phyloP scores from a whole-genome alignment of 305 asterid species.

The Fraxinus floribunda region DNA sequence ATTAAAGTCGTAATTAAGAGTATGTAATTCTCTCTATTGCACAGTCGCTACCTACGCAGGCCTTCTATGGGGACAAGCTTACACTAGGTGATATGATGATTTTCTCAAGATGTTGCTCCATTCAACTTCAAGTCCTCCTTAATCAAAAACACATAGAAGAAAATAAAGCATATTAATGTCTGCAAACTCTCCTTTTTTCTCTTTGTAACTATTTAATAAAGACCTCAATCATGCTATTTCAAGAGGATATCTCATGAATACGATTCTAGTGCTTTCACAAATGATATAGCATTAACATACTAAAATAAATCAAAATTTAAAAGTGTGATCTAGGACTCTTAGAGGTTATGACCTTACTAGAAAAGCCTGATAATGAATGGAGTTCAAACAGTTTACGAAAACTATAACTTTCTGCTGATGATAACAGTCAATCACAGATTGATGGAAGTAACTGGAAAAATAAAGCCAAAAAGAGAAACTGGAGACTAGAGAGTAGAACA shows the following conservation, averaged over 20 bases:
- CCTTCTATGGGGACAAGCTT: not conserved
- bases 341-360: not conserved
- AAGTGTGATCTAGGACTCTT: not conserved
- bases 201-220: not conserved
- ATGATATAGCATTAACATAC: not conserved
- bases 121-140: not conserved
- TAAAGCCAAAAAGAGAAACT: not conserved
- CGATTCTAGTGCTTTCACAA: not conserved
- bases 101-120: not conserved
- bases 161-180: not conserved
- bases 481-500: not conserved
- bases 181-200: not conserved
- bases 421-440: not conserved
- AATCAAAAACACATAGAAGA: not conserved
- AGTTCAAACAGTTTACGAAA: not conserved
- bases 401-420: not conserved
- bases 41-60: not conserved
- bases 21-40: not conserved
- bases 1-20: not conserved
- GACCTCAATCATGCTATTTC: not conserved
- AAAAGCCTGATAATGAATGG: not conserved
- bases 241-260: not conserved
- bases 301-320: not conserved
- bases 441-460: not conserved
- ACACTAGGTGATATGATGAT: not conserved